Percentiles rank a stretch among this genome's conserved stretches.
Evolutionary conservation across 495 filamentous ascomycete genomes (phyloP).

Genomic region (Trichoderma orchidacearum): DNA sequence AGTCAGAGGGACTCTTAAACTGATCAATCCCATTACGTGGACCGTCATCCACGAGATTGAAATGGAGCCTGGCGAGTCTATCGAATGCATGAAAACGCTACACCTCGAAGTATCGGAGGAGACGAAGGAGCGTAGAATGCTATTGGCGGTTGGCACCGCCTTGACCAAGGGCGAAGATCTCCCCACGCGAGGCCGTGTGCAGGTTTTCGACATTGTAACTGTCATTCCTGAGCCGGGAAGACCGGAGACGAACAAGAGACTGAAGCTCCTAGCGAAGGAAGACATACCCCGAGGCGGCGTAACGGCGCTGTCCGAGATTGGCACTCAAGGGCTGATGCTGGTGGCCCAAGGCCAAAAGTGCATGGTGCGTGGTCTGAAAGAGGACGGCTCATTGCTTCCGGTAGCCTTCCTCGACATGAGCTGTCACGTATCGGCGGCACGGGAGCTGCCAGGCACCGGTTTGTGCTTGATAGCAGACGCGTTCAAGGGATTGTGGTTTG

Average conservation of each 20-base stretch:
- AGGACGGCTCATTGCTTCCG: conserved; percentile 79
- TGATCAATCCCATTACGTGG: conserved; percentile 64
- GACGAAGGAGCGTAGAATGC: conserved; percentile 68
- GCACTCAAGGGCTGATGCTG: conserved; percentile 84
- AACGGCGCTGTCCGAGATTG: conserved; percentile 71
- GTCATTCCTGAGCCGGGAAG: conserved; percentile 80
- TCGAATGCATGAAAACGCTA: conserved; percentile 70
- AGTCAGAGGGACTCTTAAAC: conserved; percentile 53
- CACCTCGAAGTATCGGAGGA: conserved; percentile 81
- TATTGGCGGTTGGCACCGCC: conserved; percentile 77
- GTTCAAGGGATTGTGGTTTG: conserved; percentile 88
- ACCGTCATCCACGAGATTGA: conserved; percentile 59
- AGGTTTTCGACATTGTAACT: conserved; percentile 81
- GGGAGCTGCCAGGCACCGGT: conserved; percentile 69
- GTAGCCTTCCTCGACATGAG: conserved; percentile 98
- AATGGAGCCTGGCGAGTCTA: conserved; percentile 57
- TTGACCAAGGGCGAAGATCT: conserved; percentile 79
- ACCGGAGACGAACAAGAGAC: conserved; percentile 68
- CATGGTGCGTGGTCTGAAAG: conserved; percentile 91
- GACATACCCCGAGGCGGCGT: conserved; percentile 84
- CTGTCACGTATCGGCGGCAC: conserved; percentile 71
- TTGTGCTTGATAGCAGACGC: conserved; percentile 78
- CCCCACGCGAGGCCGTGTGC: conserved; percentile 68
- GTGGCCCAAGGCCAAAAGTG: conserved; percentile 92
- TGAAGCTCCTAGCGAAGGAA: conserved; percentile 79